Conservation (phyloP, 2,329 filamentous ascomycete genomes). For the Grosmannia serpens region DNA sequence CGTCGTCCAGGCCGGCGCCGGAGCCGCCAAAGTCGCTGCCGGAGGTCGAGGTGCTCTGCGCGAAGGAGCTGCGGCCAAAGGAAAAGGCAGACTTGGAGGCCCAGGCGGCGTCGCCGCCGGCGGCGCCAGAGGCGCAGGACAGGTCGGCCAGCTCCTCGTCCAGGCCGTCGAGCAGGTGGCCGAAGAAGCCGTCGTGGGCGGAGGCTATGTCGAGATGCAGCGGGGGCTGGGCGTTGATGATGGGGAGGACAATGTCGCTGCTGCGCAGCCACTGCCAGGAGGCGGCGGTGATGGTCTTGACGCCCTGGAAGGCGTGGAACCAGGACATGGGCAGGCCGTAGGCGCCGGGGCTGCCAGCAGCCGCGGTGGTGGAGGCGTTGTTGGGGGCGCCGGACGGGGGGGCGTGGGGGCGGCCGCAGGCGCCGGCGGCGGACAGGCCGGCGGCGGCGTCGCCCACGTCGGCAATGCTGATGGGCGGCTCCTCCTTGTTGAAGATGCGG, state of each 20-base stretch:
- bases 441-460: not conserved
- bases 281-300: constrained; percentile 52
- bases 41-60: not conserved
- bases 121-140: constrained; percentile 3
- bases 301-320: constrained; percentile 57
- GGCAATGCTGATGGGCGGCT: constrained; percentile 15
- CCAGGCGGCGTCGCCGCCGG: not conserved
- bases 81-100: not conserved
- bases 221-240: constrained; percentile 52
- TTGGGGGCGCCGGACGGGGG: constrained; percentile 6
- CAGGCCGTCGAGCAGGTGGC: constrained; percentile 44
- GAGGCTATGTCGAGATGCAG: constrained; percentile 48
- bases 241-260: constrained; percentile 44
- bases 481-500: constrained; percentile 49
- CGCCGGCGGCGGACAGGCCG: constrained; percentile 6
- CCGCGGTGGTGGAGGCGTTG: constrained; percentile 7
- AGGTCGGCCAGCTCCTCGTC: constrained; percentile 40
- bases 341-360: constrained; percentile 7
- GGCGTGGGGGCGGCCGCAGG: constrained; percentile 22
- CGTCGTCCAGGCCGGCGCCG: not conserved
- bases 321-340: constrained; percentile 51
- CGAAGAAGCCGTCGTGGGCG: constrained; percentile 45
- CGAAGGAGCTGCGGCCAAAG: not conserved
- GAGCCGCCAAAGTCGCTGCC: not conserved
- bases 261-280: constrained; percentile 53